These are phyloP conservation scores for Pelargonium nanum DNA, from an alignment of 345 rosid genomes.

Conservation along the genomic window DNA sequence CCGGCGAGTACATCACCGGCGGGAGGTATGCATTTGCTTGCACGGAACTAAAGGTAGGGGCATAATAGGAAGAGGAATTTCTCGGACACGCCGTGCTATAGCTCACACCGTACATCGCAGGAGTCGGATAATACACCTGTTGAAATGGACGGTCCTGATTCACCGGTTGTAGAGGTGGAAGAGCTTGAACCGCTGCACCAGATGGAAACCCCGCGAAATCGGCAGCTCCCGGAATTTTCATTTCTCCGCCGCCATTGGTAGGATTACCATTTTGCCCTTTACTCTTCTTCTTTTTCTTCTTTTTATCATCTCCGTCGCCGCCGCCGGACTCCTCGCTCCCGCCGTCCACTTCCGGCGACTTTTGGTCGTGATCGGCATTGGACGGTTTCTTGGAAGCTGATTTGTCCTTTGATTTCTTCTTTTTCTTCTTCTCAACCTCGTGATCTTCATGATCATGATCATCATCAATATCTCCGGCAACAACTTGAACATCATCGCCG, in stretches of 20 bases:
- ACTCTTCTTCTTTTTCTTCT: constrained; percentile 35
- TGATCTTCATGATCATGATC: background rate
- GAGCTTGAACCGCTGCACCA: background rate
- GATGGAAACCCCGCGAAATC: background rate
- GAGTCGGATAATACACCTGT: constrained; percentile 19
- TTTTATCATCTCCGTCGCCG: constrained; percentile 20
- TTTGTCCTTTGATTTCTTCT: constrained; percentile 5
- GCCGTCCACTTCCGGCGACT: background rate
- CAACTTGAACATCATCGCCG: background rate
- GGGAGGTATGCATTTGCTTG: constrained; percentile 12
- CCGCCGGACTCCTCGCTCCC: constrained; percentile 6
- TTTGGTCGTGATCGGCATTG: constrained; percentile 5
- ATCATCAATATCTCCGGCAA: background rate
- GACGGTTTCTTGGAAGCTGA: constrained; percentile 9
- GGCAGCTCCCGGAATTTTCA: background rate
- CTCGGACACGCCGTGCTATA: constrained; percentile 28
- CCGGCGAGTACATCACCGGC: constrained; percentile 13
- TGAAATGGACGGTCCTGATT: constrained; percentile 15
- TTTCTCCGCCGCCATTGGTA: constrained; percentile 11
- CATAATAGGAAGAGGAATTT: constrained; percentile 16
- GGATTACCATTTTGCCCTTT: constrained; percentile 12
- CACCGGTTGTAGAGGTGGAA: constrained; percentile 13
- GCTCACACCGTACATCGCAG: constrained; percentile 28
- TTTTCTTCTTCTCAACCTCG: background rate
- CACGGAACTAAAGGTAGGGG: constrained; percentile 21